phyloP scores from a whole-genome alignment of 768 basidiomycete species.

The Suillus weaverae region DNA sequence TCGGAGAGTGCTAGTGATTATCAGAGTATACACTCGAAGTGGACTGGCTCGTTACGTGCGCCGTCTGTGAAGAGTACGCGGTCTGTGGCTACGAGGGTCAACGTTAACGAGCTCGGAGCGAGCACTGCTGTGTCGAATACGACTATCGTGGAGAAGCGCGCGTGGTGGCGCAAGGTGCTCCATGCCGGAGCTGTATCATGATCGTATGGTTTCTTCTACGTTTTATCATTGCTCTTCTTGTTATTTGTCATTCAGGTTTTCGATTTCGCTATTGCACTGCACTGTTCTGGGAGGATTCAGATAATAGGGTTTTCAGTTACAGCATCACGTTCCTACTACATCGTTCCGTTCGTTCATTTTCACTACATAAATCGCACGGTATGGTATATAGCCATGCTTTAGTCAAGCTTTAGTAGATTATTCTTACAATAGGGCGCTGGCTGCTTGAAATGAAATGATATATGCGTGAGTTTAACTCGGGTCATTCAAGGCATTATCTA shows the following conservation, averaged over 20 bases:
- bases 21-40: conserved; percentile 29
- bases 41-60: conserved; percentile 13
- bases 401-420: neutral
- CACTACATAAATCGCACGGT: neutral
- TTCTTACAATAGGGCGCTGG: neutral
- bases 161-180: conserved; percentile 34
- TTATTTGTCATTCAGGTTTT: conserved; percentile 2
- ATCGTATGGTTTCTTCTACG: neutral
- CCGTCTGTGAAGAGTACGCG: conserved; percentile 21
- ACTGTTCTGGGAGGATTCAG: neutral
- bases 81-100: conserved; percentile 13
- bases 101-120: conserved; percentile 1
- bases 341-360: neutral
- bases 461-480: neutral
- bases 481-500: neutral
- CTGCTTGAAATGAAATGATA: neutral
- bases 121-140: conserved; percentile 4
- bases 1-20: conserved; percentile 30
- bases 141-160: conserved; percentile 19
- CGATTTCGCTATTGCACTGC: neutral
- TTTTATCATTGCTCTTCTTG: neutral
- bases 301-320: neutral
- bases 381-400: neutral
- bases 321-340: neutral
- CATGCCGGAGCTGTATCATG: conserved; percentile 5